A percentile compares a stretch with the other conserved stretches of the same genome.
phyloP scores from a whole-genome alignment of 306 rosid genomes.

The Glycine tomentella region DNA sequence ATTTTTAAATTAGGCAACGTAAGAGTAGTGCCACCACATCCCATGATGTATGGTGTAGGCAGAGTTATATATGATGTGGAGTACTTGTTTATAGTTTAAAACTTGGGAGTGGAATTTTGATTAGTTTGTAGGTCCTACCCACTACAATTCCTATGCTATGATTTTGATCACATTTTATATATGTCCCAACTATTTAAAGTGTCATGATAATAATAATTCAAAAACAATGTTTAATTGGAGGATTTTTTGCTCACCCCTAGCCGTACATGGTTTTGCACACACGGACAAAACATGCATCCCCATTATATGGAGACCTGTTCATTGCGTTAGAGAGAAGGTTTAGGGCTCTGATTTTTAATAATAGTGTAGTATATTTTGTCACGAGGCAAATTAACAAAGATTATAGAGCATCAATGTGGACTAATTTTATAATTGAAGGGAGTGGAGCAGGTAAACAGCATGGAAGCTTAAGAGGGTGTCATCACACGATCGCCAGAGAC shows the following conservation, averaged over 20 bases:
- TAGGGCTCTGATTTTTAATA: too few relatives aligned
- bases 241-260: not conserved
- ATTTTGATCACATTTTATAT: not conserved
- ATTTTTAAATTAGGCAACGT: not conserved
- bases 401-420: not conserved
- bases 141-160: conserved; percentile 35
- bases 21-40: conserved; percentile 12
- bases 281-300: not conserved
- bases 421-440: not conserved
- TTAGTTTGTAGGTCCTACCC: conserved; percentile 28
- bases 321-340: not conserved
- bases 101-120: conserved; percentile 34
- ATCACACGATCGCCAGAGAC: not conserved
- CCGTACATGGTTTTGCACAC: not conserved
- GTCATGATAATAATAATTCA: not conserved
- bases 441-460: conserved; percentile 33
- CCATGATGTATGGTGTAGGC: not conserved
- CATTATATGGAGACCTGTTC: not conserved
- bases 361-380: too few relatives aligned
- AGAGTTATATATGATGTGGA: too few relatives aligned
- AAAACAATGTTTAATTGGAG: conserved; percentile 13
- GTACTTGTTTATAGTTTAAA: not conserved
- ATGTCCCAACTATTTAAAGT: not conserved
- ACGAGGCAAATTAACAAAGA: not conserved
- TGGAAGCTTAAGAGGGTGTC: not conserved